Evolutionary conservation across 176 grass and related monocot species (phyloP).

Genomic region (Secale cereale): DNA sequence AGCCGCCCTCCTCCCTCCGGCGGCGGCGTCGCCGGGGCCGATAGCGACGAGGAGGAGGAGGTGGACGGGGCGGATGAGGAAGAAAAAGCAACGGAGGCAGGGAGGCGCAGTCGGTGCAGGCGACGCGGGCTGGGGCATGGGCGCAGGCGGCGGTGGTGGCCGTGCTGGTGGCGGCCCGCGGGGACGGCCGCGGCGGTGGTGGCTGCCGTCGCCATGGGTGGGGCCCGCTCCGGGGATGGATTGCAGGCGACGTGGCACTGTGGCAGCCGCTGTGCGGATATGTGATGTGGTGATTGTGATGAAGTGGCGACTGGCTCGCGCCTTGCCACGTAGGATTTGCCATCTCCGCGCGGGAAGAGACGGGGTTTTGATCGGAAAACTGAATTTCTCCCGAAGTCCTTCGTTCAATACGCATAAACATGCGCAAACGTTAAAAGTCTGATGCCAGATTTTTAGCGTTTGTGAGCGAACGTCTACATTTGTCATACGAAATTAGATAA

Average conservation of each 20-base stretch:
- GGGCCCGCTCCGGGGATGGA: slow-evolving; percentile 9
- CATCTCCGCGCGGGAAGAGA: not conserved
- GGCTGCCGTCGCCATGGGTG: slow-evolving; percentile 42
- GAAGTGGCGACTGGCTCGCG: slow-evolving; percentile 16
- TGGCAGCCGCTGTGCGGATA: not conserved
- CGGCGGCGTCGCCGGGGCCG: not conserved
- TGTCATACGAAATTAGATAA: too few species aligned
- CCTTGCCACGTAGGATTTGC: slow-evolving; percentile 22
- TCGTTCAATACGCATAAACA: not conserved
- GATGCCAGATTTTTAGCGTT: too few species aligned
- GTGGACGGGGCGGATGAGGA: slow-evolving; percentile 20
- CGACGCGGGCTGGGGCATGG: not conserved
- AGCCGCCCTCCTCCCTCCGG: slow-evolving; percentile 65
- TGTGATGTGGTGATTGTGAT: not conserved
- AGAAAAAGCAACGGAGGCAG: not conserved
- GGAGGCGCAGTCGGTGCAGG: slow-evolving; percentile 15
- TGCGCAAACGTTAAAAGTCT: too few species aligned
- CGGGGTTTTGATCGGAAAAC: not conserved
- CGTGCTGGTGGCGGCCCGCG: slow-evolving; percentile 15
- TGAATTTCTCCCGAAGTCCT: not conserved
- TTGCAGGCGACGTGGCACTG: slow-evolving; percentile 26
- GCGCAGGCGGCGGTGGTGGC: not conserved
- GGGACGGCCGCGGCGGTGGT: slow-evolving; percentile 19
- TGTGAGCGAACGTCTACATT: too few species aligned
- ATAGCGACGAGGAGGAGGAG: slow-evolving; percentile 7